Base-by-base conservation (phyloP, 2,329 filamentous ascomycete species). In the Tolypocladium album region DNA sequence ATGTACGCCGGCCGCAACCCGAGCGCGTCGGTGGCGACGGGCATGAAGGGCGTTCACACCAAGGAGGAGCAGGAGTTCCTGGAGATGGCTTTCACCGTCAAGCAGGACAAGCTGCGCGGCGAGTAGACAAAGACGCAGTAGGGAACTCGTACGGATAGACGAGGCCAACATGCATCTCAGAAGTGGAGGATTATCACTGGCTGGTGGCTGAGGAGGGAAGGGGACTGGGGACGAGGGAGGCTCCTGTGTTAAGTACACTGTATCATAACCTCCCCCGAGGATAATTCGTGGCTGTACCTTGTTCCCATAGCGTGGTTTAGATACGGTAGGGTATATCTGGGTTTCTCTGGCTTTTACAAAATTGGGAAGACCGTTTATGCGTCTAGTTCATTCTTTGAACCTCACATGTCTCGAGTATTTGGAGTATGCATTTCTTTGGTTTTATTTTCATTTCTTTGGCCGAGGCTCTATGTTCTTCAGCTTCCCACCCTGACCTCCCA, bases 1-100 rank as follows among this genome's bases (percentile, higher is more conserved):
- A 91, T 97, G 86, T 99, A 97, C 75, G 94, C 94, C 62, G 94
- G 94, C 67, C 88, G 94, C 69, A 88, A 92, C 77, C 93, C 93
- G 43, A 96, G 91, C 71, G 93, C 94, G 20, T 93, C 88, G 64
- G 93, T 97, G 34, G 94, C 94, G 43, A 96, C 93, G 59, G 94
- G 94, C 75, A 78, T 94, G 71, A 99, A 99, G 86, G 79, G 82
- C 53, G 85, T 83, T 60, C 94, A 99, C 77, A 78, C 86, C 76
- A 95, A 93, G 83, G 94, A 99, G 80, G 94, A 97, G 82, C 82
- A 89, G 73, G 90, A 94, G 56, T 76, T 99, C 67, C 77, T 93
- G 66, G 77, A 87, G 71, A 80, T 76, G 75, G 85, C 85, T 59
- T 87, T 87, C 67, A 78, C 75, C 15, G 84, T 88, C 47, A 84